phyloP scores from a whole-genome alignment of 345 rosid species.

The Psidium guajava region DNA sequence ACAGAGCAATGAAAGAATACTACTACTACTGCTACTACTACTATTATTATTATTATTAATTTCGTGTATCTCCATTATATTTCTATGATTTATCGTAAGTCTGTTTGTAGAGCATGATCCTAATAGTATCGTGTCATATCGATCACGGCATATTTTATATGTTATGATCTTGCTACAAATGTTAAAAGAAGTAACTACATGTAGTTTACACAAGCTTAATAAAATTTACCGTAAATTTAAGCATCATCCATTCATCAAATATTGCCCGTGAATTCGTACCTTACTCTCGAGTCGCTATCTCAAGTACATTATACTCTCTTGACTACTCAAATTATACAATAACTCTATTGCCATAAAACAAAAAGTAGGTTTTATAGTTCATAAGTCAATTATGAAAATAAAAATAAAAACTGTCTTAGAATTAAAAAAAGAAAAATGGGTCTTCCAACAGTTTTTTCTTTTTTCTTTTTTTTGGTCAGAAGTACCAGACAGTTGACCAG shows the following conservation, averaged over 20 bases:
- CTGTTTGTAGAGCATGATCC: neutral
- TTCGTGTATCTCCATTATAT: neutral
- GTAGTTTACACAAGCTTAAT: neutral
- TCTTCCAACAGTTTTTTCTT: neutral
- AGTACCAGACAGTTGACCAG: too few species aligned
- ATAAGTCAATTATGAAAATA: neutral
- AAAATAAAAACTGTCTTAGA: too few species aligned
- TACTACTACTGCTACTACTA: too few species aligned
- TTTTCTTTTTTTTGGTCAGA: too few species aligned
- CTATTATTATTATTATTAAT: too few species aligned
- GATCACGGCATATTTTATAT: neutral
- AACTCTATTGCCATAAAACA: neutral
- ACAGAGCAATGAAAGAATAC: neutral
- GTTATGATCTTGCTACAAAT: neutral
- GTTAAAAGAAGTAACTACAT: neutral
- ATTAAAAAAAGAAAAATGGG: neutral
- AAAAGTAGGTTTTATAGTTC: neutral
- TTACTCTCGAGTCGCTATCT: neutral
- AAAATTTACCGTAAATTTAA: neutral
- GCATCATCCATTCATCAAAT: neutral
- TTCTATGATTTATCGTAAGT: neutral
- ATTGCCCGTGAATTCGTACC: neutral
- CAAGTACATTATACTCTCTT: neutral
- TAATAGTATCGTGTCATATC: neutral
- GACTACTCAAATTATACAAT: neutral